Percentiles rank a stretch among this genome's conserved stretches.
phyloP scores from a whole-genome alignment of 441 rosid species.

The Populus hybrid region DNA sequence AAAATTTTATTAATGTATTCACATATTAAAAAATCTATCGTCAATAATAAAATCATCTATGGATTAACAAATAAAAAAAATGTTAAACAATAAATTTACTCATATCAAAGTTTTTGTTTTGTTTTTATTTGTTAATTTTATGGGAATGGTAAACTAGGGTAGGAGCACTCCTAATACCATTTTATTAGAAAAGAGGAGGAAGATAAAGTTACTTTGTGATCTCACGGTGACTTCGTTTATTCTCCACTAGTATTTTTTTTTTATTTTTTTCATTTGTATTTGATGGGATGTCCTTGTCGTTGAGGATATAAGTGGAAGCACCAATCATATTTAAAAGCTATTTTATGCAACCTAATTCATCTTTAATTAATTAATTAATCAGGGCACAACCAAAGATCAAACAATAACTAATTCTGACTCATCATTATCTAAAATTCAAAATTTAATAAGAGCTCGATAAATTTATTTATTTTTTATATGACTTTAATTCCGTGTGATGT shows the following conservation, averaged over 20 bases:
- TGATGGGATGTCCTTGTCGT: constrained; percentile 58
- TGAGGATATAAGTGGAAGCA: constrained; percentile 51
- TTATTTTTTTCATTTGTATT: constrained; percentile 38
- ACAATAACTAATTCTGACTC: too few species aligned
- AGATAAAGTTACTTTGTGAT: constrained; percentile 1
- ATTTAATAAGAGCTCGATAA: too few species aligned
- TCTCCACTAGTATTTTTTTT: constrained; percentile 38
- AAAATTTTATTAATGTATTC: rapidly evolving
- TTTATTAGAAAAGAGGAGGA: constrained; percentile 3
- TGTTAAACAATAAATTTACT: too few species aligned
- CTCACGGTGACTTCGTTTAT: constrained; percentile 39
- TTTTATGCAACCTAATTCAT: constrained; percentile 43
- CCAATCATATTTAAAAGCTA: constrained; percentile 33
- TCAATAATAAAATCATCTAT: too few species aligned
- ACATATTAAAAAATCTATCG: too few species aligned
- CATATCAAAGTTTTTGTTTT: too few species aligned
- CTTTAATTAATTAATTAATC: constrained; percentile 6
- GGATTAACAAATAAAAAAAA: too few species aligned
- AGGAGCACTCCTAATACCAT: constrained; percentile 19
- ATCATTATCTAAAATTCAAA: too few species aligned
- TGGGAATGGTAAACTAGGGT: too few species aligned
- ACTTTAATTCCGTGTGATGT: too few species aligned
- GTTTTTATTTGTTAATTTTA: too few species aligned
- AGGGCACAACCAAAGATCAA: constrained; percentile 1
- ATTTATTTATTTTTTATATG: too few species aligned